Evolutionary conservation across 139 green algal species (phyloP).

Genomic region (Monoraphidium neglectum): DNA sequence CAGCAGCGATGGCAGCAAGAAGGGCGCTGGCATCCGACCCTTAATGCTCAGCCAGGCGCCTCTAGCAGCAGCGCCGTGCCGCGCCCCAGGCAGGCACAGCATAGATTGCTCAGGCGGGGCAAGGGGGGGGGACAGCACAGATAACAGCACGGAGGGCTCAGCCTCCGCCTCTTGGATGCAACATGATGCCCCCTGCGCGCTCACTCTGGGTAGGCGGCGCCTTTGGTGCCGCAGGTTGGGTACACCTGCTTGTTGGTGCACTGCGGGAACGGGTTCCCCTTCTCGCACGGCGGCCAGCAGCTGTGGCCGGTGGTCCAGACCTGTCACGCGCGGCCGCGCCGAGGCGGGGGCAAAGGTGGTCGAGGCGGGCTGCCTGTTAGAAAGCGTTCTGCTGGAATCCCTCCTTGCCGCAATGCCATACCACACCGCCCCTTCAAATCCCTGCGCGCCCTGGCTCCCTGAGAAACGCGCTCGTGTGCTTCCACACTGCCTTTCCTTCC

Average conservation of each 20-base stretch:
- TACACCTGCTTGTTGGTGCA: conserved; percentile 21
- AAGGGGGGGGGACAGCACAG: too few relatives aligned
- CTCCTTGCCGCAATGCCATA: not conserved
- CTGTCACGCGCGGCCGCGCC: too few relatives aligned
- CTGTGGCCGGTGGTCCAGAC: conserved; percentile 18
- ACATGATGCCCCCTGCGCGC: too few relatives aligned
- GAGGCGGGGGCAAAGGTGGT: conserved; percentile 20
- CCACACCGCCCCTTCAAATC: not conserved
- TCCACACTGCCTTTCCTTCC: conserved; percentile 14
- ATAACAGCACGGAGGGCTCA: too few relatives aligned
- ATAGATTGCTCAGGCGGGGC: too few relatives aligned
- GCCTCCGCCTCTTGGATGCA: too few relatives aligned
- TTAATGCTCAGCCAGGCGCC: too few relatives aligned
- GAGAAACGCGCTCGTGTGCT: conserved; percentile 14
- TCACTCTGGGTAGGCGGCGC: conserved; percentile 19
- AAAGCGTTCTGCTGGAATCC: conserved; percentile 21
- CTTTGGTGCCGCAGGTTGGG: not conserved
- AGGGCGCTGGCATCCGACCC: too few relatives aligned
- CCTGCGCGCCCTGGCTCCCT: not conserved
- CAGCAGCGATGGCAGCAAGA: too few relatives aligned
- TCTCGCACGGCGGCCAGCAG: conserved; percentile 27
- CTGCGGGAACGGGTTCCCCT: conserved; percentile 9
- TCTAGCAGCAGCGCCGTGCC: too few relatives aligned
- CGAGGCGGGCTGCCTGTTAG: conserved; percentile 7
- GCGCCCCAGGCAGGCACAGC: too few relatives aligned